Evolutionary conservation across 2,329 filamentous ascomycete species (phyloP), one percentile per base, ranked within the genome.

Genomic region (Epichloe gansuensis): DNA sequence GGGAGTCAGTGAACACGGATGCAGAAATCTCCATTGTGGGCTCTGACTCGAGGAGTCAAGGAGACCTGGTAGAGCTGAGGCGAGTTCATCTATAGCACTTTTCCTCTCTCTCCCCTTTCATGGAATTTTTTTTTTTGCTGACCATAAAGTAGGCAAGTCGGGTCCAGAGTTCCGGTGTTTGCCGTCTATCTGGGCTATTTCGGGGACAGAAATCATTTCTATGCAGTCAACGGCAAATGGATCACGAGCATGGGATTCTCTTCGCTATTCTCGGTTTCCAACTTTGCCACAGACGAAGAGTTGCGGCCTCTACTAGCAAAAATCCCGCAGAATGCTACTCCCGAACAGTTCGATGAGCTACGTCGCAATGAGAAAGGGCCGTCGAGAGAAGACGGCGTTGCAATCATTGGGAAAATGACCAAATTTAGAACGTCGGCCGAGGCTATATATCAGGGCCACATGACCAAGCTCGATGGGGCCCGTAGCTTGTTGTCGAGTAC

Each of bases 181-280:
- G 78, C 72, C 12, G 62, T 82, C 45, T 79, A 75, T 57, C 66
- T 82, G 7, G 77, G 77, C 13, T 71, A 66, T 51, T 71, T 76
- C 56, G 71, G 75, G 41, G 72, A 72, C 17, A 67, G 73, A 43
- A 69, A 78, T 57, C 76, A 81, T 61, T 80, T 75, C 61, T 81
- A 80, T 61, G 73, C 75, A 34, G 70, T 63, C 57, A 74, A 70
- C 15, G 78, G 78, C 56, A 74, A 72, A 67, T 74, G 78, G 61
- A 60, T 74, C 15, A 70, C 70, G 8, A 70, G 68, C 50, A 53
- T 70, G 39, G 66, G 66, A 15, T 63, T 76, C 34, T 68, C 64
- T 44, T 69, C 75, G 1, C 63, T 74, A 38, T 82, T 82, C 59
- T 69, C 73, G 4, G 68, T 81, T 47, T 68, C 70, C 7, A 64